Percentiles rank a stretch among this genome's conserved stretches.
Conservation (phyloP, 441 rosid species). For the Gossypium aridum region DNA sequence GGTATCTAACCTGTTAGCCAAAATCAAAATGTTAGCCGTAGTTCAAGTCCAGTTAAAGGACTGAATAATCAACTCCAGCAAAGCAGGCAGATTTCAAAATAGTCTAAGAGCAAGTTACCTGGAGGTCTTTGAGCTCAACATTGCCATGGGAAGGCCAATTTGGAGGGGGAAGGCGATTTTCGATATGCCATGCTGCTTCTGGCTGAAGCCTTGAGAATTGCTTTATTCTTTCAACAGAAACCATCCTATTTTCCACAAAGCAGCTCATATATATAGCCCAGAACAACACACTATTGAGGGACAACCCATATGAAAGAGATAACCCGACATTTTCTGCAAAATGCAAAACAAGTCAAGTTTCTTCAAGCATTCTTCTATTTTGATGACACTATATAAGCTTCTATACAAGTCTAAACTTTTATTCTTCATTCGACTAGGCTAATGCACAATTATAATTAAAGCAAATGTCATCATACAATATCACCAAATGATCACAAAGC, state of each 20-base stretch:
- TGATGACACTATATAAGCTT: neutral
- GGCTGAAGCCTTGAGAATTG: conserved; percentile 74
- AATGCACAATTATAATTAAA: neutral
- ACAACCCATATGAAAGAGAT: conserved; percentile 85
- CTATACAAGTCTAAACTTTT: neutral
- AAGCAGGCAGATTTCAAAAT: neutral
- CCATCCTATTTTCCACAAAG: conserved; percentile 88
- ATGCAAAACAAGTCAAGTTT: conserved; percentile 10
- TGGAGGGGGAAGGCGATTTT: conserved; percentile 58
- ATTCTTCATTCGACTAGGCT: neutral
- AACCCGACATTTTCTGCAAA: conserved; percentile 76
- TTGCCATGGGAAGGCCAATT: conserved; percentile 76
- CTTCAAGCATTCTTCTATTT: neutral
- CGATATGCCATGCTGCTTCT: conserved; percentile 71
- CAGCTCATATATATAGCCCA: conserved; percentile 78
- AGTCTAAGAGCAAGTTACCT: conserved; percentile 32
- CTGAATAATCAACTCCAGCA: neutral
- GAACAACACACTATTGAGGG: conserved; percentile 74
- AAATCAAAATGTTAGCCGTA: neutral
- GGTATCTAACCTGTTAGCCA: conserved; percentile 63
- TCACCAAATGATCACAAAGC: neutral
- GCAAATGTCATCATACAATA: neutral
- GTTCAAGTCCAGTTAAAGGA: neutral
- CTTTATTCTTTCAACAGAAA: conserved; percentile 84
- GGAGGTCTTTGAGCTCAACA: conserved; percentile 63